Conservation (phyloP, 2,329 filamentous ascomycete species). For the Laburnicola sp. region DNA sequence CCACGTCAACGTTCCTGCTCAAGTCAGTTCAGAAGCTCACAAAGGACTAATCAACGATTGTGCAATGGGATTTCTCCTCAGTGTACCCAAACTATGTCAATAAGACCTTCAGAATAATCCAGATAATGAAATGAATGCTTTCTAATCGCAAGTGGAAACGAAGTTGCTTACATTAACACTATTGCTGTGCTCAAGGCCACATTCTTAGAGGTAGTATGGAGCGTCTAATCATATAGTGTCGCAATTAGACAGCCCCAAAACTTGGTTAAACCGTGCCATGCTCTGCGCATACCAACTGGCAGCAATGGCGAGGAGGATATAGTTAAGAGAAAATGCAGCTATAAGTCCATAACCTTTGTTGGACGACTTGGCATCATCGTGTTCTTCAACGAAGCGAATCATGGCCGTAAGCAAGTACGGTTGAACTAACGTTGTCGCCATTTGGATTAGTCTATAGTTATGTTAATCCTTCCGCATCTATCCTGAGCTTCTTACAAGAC, state of each 20-base stretch:
- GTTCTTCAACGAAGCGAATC: constrained; percentile 23
- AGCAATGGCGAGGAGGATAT: constrained; percentile 23
- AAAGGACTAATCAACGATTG: too few species aligned
- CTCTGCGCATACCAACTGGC: constrained; percentile 29
- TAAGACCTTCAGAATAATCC: too few species aligned
- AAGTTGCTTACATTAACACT: constrained; percentile 24
- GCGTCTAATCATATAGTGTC: constrained; percentile 27
- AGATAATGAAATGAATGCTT: too few species aligned
- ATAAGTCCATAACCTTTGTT: constrained; percentile 32
- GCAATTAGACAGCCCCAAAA: constrained; percentile 30
- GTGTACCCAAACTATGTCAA: too few species aligned
- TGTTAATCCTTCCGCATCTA: background rate
- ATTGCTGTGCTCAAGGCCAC: constrained; percentile 24
- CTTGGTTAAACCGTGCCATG: constrained; percentile 27
- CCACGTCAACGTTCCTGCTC: constrained; percentile 30
- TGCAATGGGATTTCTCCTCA: too few species aligned
- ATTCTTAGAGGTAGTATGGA: constrained; percentile 21
- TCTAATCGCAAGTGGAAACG: background rate
- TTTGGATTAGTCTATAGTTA: constrained; percentile 12
- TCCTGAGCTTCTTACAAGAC: background rate
- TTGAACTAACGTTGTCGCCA: constrained; percentile 25
- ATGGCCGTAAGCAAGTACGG: constrained; percentile 31
- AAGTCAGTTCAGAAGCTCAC: background rate
- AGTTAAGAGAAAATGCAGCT: constrained; percentile 29
- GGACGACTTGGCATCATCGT: constrained; percentile 1